These are phyloP conservation scores for Papiliotrema nemorosa DNA, from an alignment of 1,284 basidiomycete genomes.

Conservation along the genomic window DNA sequence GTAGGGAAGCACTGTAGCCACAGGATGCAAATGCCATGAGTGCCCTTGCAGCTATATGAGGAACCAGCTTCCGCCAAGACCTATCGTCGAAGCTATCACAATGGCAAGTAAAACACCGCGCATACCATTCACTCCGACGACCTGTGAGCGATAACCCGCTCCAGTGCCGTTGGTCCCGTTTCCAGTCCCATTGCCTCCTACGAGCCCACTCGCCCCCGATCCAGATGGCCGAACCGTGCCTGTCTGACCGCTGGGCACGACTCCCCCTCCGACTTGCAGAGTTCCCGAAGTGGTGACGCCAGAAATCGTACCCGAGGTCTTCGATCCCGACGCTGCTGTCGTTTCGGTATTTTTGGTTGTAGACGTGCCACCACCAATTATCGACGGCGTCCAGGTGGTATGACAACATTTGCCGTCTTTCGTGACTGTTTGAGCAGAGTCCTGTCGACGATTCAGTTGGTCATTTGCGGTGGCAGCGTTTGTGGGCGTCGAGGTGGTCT, in stretches of 20 bases:
- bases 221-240: neutral
- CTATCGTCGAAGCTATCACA: no score
- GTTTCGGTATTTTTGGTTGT: neutral
- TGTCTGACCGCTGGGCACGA: neutral
- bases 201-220: neutral
- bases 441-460: conserved; percentile 4
- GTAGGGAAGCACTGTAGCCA: no score
- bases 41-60: no score
- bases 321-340: neutral
- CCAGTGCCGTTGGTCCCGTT: conserved; percentile 5
- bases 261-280: neutral
- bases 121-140: no score
- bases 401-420: conserved; percentile 33
- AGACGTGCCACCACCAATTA: conserved; percentile 13
- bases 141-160: neutral
- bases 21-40: no score
- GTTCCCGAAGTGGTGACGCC: neutral
- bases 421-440: conserved; percentile 17
- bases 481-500: neutral
- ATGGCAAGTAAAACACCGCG: no score
- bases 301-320: neutral
- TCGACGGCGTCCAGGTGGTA: conserved; percentile 32
- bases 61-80: no score
- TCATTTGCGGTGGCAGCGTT: neutral
- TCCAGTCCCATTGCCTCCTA: neutral